Evolutionary conservation across 139 green algal species (phyloP).

Genomic region (Tetraselmis chui): DNA sequence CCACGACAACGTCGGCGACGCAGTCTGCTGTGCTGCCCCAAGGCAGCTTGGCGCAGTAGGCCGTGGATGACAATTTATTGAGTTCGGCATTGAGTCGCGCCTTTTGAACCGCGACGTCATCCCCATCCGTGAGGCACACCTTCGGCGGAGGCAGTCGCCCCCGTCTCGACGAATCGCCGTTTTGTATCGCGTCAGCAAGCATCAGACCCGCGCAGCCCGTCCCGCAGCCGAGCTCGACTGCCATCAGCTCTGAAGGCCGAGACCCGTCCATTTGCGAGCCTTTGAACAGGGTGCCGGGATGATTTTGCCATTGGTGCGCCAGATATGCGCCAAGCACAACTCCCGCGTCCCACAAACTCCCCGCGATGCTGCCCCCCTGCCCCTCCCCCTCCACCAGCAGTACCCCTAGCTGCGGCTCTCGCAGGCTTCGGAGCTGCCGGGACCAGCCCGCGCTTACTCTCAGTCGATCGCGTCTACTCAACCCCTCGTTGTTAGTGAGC

Average conservation of each 20-base stretch:
- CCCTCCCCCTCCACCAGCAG: background rate
- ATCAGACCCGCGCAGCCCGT: background rate
- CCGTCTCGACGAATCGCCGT: too few relatives aligned
- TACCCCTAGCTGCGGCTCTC: background rate
- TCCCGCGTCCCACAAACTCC: background rate
- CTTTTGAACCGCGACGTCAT: background rate
- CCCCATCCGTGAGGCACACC: background rate
- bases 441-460: background rate
- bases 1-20: too few relatives aligned
- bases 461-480: background rate
- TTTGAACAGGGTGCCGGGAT: too few relatives aligned
- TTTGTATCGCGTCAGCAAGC: background rate
- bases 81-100: background rate
- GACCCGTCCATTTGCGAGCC: too few relatives aligned
- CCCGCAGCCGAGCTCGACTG: background rate
- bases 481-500: too few relatives aligned
- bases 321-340: background rate
- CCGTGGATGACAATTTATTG: background rate
- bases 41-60: background rate
- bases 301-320: background rate
- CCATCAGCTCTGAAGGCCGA: background rate
- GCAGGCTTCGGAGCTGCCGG: background rate
- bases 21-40: too few relatives aligned
- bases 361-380: background rate
- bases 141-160: too few relatives aligned